phyloP scores from a whole-genome alignment of 257 asterid species.

The Leptodermis oblonga region DNA sequence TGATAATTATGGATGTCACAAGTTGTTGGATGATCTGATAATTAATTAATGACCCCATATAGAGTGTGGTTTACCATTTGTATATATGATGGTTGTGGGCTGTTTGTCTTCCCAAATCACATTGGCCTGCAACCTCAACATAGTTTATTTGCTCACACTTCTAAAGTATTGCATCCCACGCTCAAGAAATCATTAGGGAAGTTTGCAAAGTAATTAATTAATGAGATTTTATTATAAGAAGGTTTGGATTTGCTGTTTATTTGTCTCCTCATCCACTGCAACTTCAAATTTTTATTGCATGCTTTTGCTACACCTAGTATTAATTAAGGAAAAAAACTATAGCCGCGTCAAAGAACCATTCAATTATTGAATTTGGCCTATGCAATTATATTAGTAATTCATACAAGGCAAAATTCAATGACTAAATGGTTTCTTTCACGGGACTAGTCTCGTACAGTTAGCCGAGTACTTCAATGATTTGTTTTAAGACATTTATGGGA shows the following conservation, averaged over 20 bases:
- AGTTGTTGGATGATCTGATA: not conserved
- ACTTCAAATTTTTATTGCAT: too few species aligned
- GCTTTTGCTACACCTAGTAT: too few species aligned
- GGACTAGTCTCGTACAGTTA: too few species aligned
- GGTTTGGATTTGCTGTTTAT: not conserved
- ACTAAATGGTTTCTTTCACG: too few species aligned
- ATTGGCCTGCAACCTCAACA: not conserved
- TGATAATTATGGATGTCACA: constrained; percentile 11
- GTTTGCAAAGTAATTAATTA: not conserved
- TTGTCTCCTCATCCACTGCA: not conserved
- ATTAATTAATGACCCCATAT: constrained; percentile 9
- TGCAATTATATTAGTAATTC: too few species aligned
- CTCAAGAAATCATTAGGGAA: not conserved
- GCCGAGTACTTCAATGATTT: too few species aligned
- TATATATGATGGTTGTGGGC: not conserved
- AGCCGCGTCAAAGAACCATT: too few species aligned
- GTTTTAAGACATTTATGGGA: too few species aligned
- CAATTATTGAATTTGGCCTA: too few species aligned
- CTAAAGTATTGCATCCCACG: not conserved
- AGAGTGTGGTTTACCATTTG: constrained; percentile 11
- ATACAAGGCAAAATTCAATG: too few species aligned
- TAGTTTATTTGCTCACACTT: not conserved
- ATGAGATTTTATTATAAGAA: not conserved
- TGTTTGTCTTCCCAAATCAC: not conserved
- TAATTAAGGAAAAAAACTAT: too few species aligned